A percentile compares a stretch with the other conserved stretches of the same genome.
These are phyloP conservation scores for Pseudopithomyces chartarum DNA, from an alignment of 2,329 filamentous ascomycete species.

Conservation along the genomic window DNA sequence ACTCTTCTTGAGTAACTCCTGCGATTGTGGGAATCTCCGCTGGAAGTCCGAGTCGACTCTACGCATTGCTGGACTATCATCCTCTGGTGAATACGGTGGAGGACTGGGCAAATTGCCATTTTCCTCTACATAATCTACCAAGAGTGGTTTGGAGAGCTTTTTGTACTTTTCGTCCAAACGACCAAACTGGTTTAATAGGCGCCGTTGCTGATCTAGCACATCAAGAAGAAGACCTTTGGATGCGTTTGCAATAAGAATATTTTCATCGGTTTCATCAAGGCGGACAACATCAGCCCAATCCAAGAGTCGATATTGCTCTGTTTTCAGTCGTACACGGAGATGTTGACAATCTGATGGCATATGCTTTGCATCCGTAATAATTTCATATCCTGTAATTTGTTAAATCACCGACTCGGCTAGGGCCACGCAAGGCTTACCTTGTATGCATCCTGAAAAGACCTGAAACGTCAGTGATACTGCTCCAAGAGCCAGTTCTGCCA, in stretches of 20 bases:
- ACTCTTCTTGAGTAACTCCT: conserved; percentile 35
- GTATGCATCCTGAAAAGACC: conserved; percentile 44
- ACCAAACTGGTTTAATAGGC: conserved; percentile 38
- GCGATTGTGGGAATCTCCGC: conserved; percentile 35
- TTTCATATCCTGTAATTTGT: conserved; percentile 36
- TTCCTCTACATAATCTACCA: conserved; percentile 28
- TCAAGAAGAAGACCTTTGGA: conserved; percentile 41
- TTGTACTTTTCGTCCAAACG: conserved; percentile 38
- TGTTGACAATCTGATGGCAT: conserved; percentile 38
- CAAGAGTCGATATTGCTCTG: conserved; percentile 45
- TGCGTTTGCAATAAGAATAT: conserved; percentile 36
- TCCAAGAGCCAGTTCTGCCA: conserved; percentile 32
- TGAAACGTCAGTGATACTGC: conserved; percentile 42
- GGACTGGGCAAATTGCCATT: conserved; percentile 16
- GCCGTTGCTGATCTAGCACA: conserved; percentile 40
- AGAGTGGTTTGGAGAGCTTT: conserved; percentile 32
- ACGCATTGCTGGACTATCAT: conserved; percentile 14
- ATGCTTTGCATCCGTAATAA: conserved; percentile 44
- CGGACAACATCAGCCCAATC: conserved; percentile 44
- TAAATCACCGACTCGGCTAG: neutral
- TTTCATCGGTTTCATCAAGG: conserved; percentile 40
- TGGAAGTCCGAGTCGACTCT: conserved; percentile 27
- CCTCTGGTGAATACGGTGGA: conserved; percentile 17
- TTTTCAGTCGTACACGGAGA: conserved; percentile 43
- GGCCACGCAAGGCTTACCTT: conserved; percentile 22